Percentiles rank a stretch among this genome's conserved stretches.
These are phyloP conservation scores for Agrocybe praecox DNA, from an alignment of 768 basidiomycete genomes.

Conservation along the genomic window DNA sequence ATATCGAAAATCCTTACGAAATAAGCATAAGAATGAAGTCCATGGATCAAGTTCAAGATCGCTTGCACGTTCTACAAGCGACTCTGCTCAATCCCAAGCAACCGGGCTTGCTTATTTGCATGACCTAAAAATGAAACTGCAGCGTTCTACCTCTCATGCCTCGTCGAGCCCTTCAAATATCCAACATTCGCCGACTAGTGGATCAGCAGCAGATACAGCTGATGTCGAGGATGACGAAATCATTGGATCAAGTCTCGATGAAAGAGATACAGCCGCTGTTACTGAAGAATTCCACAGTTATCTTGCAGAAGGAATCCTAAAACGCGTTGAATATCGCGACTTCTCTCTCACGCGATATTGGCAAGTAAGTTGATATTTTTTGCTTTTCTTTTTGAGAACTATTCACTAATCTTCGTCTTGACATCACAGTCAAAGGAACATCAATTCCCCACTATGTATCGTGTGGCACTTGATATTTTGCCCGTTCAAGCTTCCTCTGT, in stretches of 20 bases:
- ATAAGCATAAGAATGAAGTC: neutral
- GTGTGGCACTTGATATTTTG: slow-evolving; percentile 25
- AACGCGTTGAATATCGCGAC: neutral
- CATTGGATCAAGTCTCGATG: neutral
- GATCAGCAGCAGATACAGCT: neutral
- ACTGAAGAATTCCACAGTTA: neutral
- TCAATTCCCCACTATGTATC: slow-evolving; percentile 19
- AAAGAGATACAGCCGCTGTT: neutral
- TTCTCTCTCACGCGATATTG: neutral
- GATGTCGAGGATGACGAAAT: neutral
- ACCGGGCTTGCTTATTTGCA: neutral
- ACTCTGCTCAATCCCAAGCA: neutral
- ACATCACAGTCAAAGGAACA: slow-evolving; percentile 2
- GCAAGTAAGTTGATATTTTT: neutral
- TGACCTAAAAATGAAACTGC: neutral
- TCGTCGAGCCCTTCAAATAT: slow-evolving; percentile 1
- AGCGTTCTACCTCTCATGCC: slow-evolving; percentile 13
- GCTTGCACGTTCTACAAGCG: neutral
- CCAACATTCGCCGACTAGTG: neutral
- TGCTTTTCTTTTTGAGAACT: neutral
- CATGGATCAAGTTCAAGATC: neutral
- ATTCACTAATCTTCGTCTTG: neutral
- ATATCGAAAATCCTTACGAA: neutral
- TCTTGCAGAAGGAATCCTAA: neutral
- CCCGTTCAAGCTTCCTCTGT: slow-evolving; percentile 31